A percentile compares a stretch with the other conserved stretches of the same genome.
phyloP scores from a whole-genome alignment of 805 yeast species.

The Starmerella vaccinii region DNA sequence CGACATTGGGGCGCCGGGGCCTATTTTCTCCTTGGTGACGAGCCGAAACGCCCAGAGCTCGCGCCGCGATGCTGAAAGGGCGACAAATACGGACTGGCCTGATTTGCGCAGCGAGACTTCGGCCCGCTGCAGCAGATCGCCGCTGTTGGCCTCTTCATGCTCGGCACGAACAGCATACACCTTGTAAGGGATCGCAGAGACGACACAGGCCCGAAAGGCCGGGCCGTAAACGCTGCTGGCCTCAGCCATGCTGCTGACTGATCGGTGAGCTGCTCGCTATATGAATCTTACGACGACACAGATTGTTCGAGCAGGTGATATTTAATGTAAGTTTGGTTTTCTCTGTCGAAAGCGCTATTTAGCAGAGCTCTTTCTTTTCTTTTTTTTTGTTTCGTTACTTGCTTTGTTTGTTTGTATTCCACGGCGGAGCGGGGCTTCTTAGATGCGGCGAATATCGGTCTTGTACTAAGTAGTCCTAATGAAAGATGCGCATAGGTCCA shows the following conservation, averaged over 20 bases:
- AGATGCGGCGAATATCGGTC: too few species aligned
- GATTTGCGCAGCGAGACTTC: slow-evolving; percentile 23
- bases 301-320: too few species aligned
- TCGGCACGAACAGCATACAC: slow-evolving; percentile 8
- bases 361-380: too few species aligned
- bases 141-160: not conserved
- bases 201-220: slow-evolving; percentile 18
- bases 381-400: too few species aligned
- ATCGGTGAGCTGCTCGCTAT: not conserved
- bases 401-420: too few species aligned
- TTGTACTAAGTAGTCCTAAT: too few species aligned
- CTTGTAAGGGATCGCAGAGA: slow-evolving; percentile 18
- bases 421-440: too few species aligned
- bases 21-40: not conserved
- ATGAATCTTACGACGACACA: too few species aligned
- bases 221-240: slow-evolving; percentile 19
- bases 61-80: slow-evolving; percentile 17
- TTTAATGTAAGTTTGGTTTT: too few species aligned
- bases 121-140: slow-evolving; percentile 4
- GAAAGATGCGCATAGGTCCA: too few species aligned
- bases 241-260: slow-evolving; percentile 7
- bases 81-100: not conserved
- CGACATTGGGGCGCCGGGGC: not conserved
- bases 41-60: slow-evolving; percentile 24
- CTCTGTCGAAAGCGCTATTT: too few species aligned